phyloP scores from a whole-genome alignment of 495 filamentous ascomycete species.

The Annulohypoxylon moriforme region DNA sequence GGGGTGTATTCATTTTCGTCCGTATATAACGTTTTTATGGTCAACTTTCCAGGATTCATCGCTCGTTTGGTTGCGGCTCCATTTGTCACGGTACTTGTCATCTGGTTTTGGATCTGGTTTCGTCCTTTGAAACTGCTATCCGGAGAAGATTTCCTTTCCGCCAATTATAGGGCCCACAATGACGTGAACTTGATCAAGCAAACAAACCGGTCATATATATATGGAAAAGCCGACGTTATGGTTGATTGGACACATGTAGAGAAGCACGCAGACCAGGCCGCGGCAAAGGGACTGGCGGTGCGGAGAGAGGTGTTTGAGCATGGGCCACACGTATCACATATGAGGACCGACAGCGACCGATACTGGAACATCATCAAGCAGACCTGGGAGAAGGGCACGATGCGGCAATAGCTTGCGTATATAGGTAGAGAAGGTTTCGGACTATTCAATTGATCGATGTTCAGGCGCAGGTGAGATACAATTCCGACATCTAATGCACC shows the following conservation, averaged over 20 bases:
- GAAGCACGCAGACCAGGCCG: constrained; percentile 52
- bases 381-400: constrained; percentile 49
- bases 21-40: constrained; percentile 44
- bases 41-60: constrained; percentile 34
- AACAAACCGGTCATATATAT: constrained; percentile 56
- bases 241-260: constrained; percentile 57
- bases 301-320: constrained; percentile 52
- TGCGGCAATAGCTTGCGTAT: background rate
- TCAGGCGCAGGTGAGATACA: too few relatives aligned
- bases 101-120: constrained; percentile 47
- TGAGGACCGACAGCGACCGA: constrained; percentile 49
- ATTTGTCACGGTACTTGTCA: constrained; percentile 45
- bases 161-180: constrained; percentile 47
- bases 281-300: constrained; percentile 46
- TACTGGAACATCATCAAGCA: constrained; percentile 57
- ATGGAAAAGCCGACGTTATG: constrained; percentile 53
- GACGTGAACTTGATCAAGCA: constrained; percentile 46
- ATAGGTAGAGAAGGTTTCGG: background rate
- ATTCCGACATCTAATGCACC: too few relatives aligned
- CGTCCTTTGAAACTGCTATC: constrained; percentile 32
- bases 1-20: constrained; percentile 48
- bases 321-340: constrained; percentile 58
- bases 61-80: constrained; percentile 42
- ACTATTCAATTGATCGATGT: background rate
- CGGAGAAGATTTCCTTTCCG: constrained; percentile 46